These are phyloP conservation scores for Globomyces pollinis-pini DNA, from an alignment of 192 early-diverging fungal species.

Conservation along the genomic window DNA sequence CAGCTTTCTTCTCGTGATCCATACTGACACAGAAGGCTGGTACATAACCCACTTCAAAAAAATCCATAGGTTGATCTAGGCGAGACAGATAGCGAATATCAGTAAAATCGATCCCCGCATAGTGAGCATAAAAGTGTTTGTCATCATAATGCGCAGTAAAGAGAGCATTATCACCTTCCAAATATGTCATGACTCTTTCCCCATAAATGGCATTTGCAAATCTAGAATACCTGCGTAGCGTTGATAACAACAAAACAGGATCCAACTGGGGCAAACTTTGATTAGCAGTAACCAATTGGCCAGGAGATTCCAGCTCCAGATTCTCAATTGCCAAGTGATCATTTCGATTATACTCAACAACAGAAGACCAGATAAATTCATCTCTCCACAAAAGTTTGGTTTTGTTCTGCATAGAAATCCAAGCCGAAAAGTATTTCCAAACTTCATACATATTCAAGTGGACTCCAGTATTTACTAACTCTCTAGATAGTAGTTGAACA, in stretches of 20 bases:
- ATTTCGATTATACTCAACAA: background rate
- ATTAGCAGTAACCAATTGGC: background rate
- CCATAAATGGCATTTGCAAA: conserved; percentile 38
- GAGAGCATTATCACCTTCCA: conserved; percentile 21
- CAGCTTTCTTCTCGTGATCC: conserved; percentile 66
- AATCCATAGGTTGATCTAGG: conserved; percentile 11
- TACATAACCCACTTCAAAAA: conserved; percentile 21
- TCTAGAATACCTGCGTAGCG: conserved; percentile 29
- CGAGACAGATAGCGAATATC: conserved; percentile 3
- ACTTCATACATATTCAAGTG: conserved; percentile 16
- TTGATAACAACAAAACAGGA: conserved; percentile 8
- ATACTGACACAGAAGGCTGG: conserved; percentile 66
- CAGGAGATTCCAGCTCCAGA: background rate
- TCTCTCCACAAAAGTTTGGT: conserved; percentile 12
- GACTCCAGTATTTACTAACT: conserved; percentile 3
- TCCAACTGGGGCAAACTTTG: background rate
- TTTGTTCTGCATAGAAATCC: conserved; percentile 31
- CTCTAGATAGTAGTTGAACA: background rate
- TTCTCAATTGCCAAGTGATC: background rate
- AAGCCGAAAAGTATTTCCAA: conserved; percentile 18
- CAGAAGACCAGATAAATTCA: conserved; percentile 13
- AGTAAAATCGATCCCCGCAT: conserved; percentile 12
- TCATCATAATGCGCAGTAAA: conserved; percentile 18
- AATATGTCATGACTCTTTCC: conserved; percentile 17
- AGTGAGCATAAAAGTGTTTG: conserved; percentile 63